Evolutionary conservation across 129 eudicot genomes (phyloP).

Genomic region (Centrapalus pauciflorus): DNA sequence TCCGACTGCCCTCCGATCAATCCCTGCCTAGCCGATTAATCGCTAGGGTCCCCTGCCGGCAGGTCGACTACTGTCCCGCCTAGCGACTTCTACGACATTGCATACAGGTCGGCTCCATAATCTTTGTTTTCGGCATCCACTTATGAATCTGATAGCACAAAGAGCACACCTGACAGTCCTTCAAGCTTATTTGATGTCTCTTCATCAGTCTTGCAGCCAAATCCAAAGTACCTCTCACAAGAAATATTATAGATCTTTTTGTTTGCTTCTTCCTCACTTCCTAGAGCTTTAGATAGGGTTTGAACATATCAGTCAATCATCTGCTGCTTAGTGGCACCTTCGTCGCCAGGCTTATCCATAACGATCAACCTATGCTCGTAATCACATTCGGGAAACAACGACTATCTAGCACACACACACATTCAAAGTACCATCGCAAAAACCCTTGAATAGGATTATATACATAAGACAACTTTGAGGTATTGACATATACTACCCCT

Average conservation of each 20-base stretch:
- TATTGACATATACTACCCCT: no score
- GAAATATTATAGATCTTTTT: constrained; percentile 95
- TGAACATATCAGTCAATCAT: constrained; percentile 85
- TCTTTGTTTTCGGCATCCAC: constrained; percentile 97
- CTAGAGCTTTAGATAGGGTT: constrained; percentile 79
- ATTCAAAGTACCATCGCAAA: no score
- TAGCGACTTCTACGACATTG: no score
- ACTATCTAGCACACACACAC: no score
- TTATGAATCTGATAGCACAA: constrained; percentile 96
- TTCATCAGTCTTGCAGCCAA: constrained; percentile 95
- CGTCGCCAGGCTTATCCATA: constrained; percentile 95
- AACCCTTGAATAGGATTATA: no score
- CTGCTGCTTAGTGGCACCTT: constrained; percentile 79
- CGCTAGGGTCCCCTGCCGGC: no score
- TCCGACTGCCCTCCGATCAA: no score
- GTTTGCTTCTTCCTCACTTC: constrained; percentile 95
- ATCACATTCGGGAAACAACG: constrained; percentile 93
- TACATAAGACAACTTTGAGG: no score
- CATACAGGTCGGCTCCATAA: no score
- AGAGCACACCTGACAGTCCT: constrained; percentile 95
- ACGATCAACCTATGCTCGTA: constrained; percentile 96
- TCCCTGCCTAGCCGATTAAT: no score
- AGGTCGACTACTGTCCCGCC: no score
- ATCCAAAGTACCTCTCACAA: constrained; percentile 93
- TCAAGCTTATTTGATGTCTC: constrained; percentile 91